Conservation (phyloP, 768 basidiomycete species). For the Boletus rubescentipes region DNA sequence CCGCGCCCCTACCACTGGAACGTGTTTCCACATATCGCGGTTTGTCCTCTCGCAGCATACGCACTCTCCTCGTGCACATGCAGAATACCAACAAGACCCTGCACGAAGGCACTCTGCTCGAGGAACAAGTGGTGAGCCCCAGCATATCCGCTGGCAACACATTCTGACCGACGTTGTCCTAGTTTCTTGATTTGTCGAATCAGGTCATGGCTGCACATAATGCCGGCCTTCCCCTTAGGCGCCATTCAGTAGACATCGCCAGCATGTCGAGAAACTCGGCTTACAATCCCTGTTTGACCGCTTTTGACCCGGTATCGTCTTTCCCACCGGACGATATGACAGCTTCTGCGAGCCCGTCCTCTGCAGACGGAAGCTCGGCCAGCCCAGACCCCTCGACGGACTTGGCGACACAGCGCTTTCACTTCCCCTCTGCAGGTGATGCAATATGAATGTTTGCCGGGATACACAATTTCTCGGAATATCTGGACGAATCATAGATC, state of each 20-base stretch:
- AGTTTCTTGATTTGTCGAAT: constrained; percentile 32
- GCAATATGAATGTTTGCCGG: constrained; percentile 11
- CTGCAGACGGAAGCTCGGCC: constrained; percentile 17
- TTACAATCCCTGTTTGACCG: constrained; percentile 8
- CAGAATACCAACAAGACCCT: constrained; percentile 53
- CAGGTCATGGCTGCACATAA: constrained; percentile 29
- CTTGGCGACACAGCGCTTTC: constrained; percentile 11
- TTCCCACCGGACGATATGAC: constrained; percentile 17
- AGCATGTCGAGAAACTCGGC: constrained; percentile 13
- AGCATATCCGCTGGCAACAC: not conserved
- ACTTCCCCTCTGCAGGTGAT: constrained; percentile 17
- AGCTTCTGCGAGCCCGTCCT: constrained; percentile 24
- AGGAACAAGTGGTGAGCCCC: constrained; percentile 53
- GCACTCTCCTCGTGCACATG: constrained; percentile 72
- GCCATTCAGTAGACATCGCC: constrained; percentile 30
- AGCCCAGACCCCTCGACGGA: constrained; percentile 23
- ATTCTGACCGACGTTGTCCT: not conserved
- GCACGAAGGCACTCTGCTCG: constrained; percentile 47
- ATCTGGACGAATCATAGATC: constrained; percentile 4
- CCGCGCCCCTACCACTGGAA: constrained; percentile 46
- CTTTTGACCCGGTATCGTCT: constrained; percentile 19
- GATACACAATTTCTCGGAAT: not conserved
- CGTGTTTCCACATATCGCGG: constrained; percentile 53
- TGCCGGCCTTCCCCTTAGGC: constrained; percentile 27
- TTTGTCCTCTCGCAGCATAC: constrained; percentile 61